Evolutionary conservation across 2,329 filamentous ascomycete genomes (phyloP).

Genomic region (Clonostachys byssicola): DNA sequence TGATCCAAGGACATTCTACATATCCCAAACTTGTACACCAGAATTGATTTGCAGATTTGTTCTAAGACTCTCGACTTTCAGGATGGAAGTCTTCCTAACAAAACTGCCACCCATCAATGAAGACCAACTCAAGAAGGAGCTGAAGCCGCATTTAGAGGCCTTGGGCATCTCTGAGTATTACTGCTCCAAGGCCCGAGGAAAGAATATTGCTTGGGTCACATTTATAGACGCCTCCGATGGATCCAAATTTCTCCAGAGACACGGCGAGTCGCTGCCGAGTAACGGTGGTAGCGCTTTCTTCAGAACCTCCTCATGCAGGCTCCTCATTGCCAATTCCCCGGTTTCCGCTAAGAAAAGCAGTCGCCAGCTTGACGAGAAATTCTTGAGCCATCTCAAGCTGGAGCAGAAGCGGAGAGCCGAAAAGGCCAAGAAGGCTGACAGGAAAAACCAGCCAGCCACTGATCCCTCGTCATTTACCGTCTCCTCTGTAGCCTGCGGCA

Average conservation of each 20-base stretch:
- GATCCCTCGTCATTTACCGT: slow-evolving; percentile 8
- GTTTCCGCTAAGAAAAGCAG: slow-evolving; percentile 27
- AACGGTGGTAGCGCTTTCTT: neutral
- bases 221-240: slow-evolving; percentile 37
- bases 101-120: slow-evolving; percentile 37
- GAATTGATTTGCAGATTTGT: too few species aligned
- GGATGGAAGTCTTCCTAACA: slow-evolving; percentile 42
- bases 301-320: slow-evolving; percentile 13
- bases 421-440: slow-evolving; percentile 7
- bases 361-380: slow-evolving; percentile 14
- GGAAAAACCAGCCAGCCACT: neutral
- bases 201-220: slow-evolving; percentile 28
- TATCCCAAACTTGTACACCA: too few species aligned
- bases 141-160: slow-evolving; percentile 30
- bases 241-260: slow-evolving; percentile 29
- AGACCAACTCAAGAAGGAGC: slow-evolving; percentile 25
- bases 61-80: neutral
- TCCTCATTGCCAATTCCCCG: slow-evolving; percentile 18
- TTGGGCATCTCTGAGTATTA: slow-evolving; percentile 36
- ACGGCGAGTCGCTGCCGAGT: slow-evolving; percentile 9
- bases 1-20: too few species aligned
- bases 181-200: slow-evolving; percentile 34
- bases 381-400: slow-evolving; percentile 17
- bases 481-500: slow-evolving; percentile 35
- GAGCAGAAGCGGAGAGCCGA: slow-evolving; percentile 9